Conservation (phyloP, 306 rosid genomes). For the Lathyrus tuberosus region DNA sequence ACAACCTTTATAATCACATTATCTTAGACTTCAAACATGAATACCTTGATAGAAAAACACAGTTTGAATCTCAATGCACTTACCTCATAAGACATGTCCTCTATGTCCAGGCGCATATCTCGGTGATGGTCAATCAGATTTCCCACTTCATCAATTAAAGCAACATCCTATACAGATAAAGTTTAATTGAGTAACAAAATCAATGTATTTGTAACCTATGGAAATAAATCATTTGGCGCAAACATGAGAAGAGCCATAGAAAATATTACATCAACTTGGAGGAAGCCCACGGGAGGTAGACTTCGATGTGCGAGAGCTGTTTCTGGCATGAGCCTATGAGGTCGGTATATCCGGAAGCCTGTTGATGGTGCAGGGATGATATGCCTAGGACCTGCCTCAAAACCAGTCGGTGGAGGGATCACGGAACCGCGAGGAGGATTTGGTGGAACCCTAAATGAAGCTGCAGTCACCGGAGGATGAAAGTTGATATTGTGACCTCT, state of each 20-base stretch:
- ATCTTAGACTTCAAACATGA: constrained; percentile 2
- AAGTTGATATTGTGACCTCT: constrained; percentile 69
- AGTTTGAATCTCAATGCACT: constrained; percentile 34
- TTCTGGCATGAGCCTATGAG: constrained; percentile 62
- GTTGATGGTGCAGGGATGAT: constrained; percentile 54
- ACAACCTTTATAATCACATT: constrained; percentile 4
- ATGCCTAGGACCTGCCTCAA: constrained; percentile 72
- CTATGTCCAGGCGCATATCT: constrained; percentile 96
- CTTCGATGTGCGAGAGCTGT: constrained; percentile 63
- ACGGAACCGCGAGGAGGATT: constrained; percentile 53
- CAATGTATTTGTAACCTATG: background rate
- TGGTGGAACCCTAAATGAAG: constrained; percentile 69
- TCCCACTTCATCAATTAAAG: constrained; percentile 74
- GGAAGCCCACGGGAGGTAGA: constrained; percentile 65
- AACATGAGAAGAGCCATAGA: constrained; percentile 12
- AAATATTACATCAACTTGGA: constrained; percentile 76
- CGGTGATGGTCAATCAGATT: constrained; percentile 76
- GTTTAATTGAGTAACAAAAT: constrained; percentile 33
- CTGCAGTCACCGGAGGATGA: constrained; percentile 59
- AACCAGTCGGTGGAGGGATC: constrained; percentile 57
- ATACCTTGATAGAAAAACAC: constrained; percentile 10
- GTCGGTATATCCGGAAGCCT: constrained; percentile 65
- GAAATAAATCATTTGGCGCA: background rate
- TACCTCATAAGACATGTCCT: constrained; percentile 98
- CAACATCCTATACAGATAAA: constrained; percentile 71